Evolutionary conservation across 306 rosid species (phyloP).

Genomic region (Sindora glabra): DNA sequence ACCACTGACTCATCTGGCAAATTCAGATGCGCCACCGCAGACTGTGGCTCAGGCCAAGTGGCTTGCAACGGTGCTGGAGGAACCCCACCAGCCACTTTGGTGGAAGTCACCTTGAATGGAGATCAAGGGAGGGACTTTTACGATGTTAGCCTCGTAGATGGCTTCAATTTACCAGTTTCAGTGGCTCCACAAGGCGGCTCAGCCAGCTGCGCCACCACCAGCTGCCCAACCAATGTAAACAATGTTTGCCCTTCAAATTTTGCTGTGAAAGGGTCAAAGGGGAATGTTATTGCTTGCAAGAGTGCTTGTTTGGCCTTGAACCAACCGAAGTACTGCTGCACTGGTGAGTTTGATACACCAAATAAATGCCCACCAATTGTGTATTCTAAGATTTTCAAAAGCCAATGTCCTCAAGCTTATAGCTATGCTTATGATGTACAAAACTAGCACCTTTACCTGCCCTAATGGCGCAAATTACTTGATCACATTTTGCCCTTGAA

Average conservation of each 20-base stretch:
- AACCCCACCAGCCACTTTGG: conserved; percentile 23
- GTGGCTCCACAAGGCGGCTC: conserved; percentile 22
- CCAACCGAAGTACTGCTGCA: conserved; percentile 23
- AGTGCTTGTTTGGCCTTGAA: conserved; percentile 32
- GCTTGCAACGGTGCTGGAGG: conserved; percentile 27
- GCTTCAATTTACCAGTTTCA: conserved; percentile 24
- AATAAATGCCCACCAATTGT: conserved; percentile 5
- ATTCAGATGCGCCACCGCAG: conserved; percentile 19
- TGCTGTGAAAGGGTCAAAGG: conserved; percentile 16
- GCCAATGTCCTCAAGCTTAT: conserved; percentile 31
- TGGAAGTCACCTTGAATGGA: conserved; percentile 15
- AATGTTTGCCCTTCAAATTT: conserved; percentile 17
- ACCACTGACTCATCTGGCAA: conserved; percentile 8
- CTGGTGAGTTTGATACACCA: conserved; percentile 6
- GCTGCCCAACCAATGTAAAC: conserved; percentile 20
- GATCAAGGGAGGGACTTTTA: conserved; percentile 29
- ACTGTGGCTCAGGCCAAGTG: conserved; percentile 25
- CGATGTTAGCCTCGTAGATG: conserved; percentile 35
- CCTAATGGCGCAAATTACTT: conserved; percentile 14
- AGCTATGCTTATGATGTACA: conserved; percentile 39
- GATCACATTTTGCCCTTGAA: conserved; percentile 31
- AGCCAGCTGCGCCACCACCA: neutral
- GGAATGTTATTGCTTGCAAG: conserved; percentile 31
- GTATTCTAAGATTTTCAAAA: conserved; percentile 26
- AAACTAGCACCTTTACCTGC: conserved; percentile 32